Base-by-base conservation (phyloP, 2,329 filamentous ascomycete species). In the Colletotrichum limetticola region DNA sequence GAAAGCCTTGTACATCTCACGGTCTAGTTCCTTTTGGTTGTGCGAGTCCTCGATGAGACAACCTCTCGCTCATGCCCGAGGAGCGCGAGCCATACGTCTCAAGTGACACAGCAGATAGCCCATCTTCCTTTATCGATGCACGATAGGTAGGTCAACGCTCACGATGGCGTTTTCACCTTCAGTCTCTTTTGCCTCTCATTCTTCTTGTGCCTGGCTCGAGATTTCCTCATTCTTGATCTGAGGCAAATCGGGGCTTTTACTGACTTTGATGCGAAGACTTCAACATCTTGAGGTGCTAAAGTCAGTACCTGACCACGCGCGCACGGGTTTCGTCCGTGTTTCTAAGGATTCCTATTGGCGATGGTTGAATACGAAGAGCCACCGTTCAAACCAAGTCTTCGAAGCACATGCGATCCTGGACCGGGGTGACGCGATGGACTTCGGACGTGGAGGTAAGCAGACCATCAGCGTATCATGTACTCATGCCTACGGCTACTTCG, bases 401-500 rank as follows among this genome's bases (percentile, higher is more conserved):
- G 19, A 62, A 52, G 6, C 62, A 77, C 22, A 75, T 70, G 28
- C 79, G 79, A 0, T 76, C 77, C 1, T 67, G 1, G 79, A 81
- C 59, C 79, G 77, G 79, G 72, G 59, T 12, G 78, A 76, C 37
- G 60, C 74, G 2, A 57, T 74, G 2, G 76, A 75, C 1, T 80
- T 78, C 60, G 78, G 76, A 19, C 71, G 73, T 22, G 76, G 77
- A 0, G 80, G 79, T 78, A 81, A 77, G 26, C 26, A 5, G 9
- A 81, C 81, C 65, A 78, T 83, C 19, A 79, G 79, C 59, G 81
- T 75, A 64, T 76, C 77, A 0, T 69, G 81, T 62, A 77, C 78
- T 8, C 80, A 81, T 68, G 82, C 81, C 66, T 81, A 79, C 42
- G 78, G 79, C 2, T 83, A 81, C 60, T n/a, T 49, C 6, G n/a